These are phyloP conservation scores for Echium plantagineum DNA, from an alignment of 257 asterid genomes.

Conservation along the genomic window DNA sequence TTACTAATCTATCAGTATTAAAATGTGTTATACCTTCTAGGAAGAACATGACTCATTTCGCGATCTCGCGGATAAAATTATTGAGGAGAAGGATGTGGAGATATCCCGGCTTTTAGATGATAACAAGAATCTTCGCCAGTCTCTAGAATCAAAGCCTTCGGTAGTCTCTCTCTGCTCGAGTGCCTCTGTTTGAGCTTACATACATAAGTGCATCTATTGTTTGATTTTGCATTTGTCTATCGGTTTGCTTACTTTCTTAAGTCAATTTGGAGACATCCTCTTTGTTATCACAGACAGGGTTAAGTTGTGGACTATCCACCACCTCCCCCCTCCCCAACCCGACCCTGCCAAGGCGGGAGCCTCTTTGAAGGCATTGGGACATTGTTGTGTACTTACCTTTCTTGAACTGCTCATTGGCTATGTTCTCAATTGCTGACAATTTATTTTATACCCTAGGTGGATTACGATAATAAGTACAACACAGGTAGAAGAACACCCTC, in stretches of 20 bases:
- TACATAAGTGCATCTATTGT: slow-evolving; percentile 7
- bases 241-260: neutral
- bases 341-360: too few relatives aligned
- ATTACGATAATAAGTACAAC: slow-evolving; percentile 26
- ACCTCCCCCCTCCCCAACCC: too few relatives aligned
- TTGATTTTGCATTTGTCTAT: neutral
- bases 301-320: too few relatives aligned
- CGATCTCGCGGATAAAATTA: slow-evolving; percentile 96
- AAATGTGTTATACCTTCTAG: slow-evolving; percentile 27
- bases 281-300: too few relatives aligned
- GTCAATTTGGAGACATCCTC: neutral
- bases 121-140: slow-evolving; percentile 50
- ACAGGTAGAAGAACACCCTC: slow-evolving; percentile 38
- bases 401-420: neutral
- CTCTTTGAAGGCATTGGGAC: too few relatives aligned
- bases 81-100: slow-evolving; percentile 90
- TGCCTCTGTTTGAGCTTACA: slow-evolving; percentile 3
- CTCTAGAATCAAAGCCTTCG: slow-evolving; percentile 54
- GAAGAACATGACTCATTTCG: slow-evolving; percentile 76
- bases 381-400: neutral
- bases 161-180: slow-evolving; percentile 33
- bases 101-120: slow-evolving; percentile 78
- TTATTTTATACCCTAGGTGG: slow-evolving; percentile 38
- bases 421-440: slow-evolving; percentile 21
- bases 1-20: slow-evolving; percentile 12